Conservation (phyloP, 1,284 basidiomycete species). For the Paramarasmius palmivorus region DNA sequence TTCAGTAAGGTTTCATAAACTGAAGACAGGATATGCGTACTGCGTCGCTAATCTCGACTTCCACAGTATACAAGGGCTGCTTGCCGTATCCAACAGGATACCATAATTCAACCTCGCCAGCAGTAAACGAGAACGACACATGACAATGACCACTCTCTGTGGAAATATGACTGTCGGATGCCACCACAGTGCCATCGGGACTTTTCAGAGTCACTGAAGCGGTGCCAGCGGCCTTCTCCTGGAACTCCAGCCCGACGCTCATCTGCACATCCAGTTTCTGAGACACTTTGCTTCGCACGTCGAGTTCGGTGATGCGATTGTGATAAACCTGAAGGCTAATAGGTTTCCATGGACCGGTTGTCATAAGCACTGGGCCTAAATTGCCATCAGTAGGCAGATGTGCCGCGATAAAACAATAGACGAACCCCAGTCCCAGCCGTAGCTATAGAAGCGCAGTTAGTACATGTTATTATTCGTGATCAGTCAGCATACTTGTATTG, state of each 20-base stretch:
- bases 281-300: conserved; percentile 55
- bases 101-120: conserved; percentile 72
- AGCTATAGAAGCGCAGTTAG: conserved; percentile 42
- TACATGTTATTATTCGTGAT: neutral
- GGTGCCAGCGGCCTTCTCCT: conserved; percentile 33
- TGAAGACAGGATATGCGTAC: conserved; percentile 32
- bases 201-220: conserved; percentile 50
- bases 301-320: conserved; percentile 63
- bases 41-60: conserved; percentile 50
- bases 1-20: conserved; percentile 1
- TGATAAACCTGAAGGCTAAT: conserved; percentile 70
- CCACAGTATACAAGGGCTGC: conserved; percentile 74
- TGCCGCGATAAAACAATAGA: conserved; percentile 5
- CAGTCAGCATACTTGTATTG: conserved; percentile 69
- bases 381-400: conserved; percentile 5
- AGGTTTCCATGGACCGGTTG: conserved; percentile 79
- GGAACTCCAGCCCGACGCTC: conserved; percentile 45
- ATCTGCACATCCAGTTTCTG: conserved; percentile 52
- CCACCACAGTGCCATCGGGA: conserved; percentile 44
- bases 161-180: conserved; percentile 36
- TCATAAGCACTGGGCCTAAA: conserved; percentile 73
- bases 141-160: conserved; percentile 37
- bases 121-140: conserved; percentile 51
- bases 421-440: conserved; percentile 86
- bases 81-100: conserved; percentile 82